Percentiles rank a stretch among this genome's conserved stretches.
phyloP scores from a whole-genome alignment of 2,329 filamentous ascomycete species.

The Xylariaceae sp. region DNA sequence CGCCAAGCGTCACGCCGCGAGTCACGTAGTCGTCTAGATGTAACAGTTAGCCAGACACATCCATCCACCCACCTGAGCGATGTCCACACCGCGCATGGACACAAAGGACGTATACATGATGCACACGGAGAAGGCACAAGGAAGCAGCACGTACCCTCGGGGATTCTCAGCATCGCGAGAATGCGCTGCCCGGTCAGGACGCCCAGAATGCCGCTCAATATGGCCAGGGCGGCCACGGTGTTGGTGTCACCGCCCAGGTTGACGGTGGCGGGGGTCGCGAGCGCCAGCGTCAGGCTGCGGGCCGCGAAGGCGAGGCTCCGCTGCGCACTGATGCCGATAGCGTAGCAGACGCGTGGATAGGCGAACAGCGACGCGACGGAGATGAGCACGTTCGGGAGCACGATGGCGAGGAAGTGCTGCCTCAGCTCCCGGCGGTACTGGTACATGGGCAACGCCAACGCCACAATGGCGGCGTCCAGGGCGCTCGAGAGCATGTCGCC shows the following conservation, averaged over 20 bases:
- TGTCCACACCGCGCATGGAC: background rate
- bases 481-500: conserved; percentile 58
- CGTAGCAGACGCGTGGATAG: conserved; percentile 58
- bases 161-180: conserved; percentile 53
- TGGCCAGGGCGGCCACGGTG: conserved; percentile 58
- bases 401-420: conserved; percentile 56
- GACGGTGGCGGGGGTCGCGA: conserved; percentile 58
- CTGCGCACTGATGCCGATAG: conserved; percentile 55
- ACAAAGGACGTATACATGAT: background rate
- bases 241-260: conserved; percentile 61
- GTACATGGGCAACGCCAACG: conserved; percentile 63
- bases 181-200: conserved; percentile 57
- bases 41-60: background rate
- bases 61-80: background rate
- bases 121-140: background rate
- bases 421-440: conserved; percentile 60
- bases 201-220: conserved; percentile 62
- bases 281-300: conserved; percentile 60
- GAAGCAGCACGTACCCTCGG: conserved; percentile 46
- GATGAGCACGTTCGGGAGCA: conserved; percentile 55
- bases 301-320: conserved; percentile 59
- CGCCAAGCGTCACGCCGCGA: conserved; percentile 62
- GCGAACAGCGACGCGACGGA: conserved; percentile 57
- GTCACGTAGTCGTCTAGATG: conserved; percentile 62
- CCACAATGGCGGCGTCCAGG: conserved; percentile 61